Percentiles rank a stretch among this genome's conserved stretches.
phyloP scores from a whole-genome alignment of 208 protist genomes.

The Blastocrithidia nonstop region DNA sequence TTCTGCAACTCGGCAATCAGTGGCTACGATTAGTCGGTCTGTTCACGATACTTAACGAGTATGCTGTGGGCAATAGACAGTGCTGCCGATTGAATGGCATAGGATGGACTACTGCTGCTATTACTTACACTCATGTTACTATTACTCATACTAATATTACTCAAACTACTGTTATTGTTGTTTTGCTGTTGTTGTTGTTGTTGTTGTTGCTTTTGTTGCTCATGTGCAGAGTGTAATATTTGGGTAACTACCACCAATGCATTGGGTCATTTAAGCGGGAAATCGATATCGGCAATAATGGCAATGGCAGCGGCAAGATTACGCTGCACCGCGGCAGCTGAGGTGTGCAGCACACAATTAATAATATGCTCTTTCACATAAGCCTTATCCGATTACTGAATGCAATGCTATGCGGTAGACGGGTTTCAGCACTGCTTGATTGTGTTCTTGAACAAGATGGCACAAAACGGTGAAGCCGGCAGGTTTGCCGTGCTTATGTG shows the following conservation, averaged over 20 bases:
- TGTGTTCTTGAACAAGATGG: conserved; percentile 80
- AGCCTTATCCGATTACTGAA: conserved; percentile 55
- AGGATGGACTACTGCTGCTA: conserved; percentile 2
- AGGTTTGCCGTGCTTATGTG: conserved; percentile 13
- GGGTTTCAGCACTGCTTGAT: conserved; percentile 71
- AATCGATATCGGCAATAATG: conserved; percentile 84
- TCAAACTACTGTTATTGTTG: too few relatives aligned
- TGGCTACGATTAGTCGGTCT: conserved; percentile 32
- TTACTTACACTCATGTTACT: conserved; percentile 1
- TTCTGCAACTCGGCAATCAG: conserved; percentile 41
- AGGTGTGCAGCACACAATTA: conserved; percentile 27
- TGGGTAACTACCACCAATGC: conserved; percentile 60
- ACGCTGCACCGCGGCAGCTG: conserved; percentile 34
- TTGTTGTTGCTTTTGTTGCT: background rate
- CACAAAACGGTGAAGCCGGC: conserved; percentile 29
- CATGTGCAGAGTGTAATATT: conserved; percentile 8
- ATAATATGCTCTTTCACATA: conserved; percentile 39
- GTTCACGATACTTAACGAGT: conserved; percentile 75
- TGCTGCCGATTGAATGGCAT: conserved; percentile 29
- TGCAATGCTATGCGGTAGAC: conserved; percentile 54
- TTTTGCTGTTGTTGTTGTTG: background rate
- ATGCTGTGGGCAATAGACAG: conserved; percentile 82
- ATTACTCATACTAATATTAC: too few relatives aligned
- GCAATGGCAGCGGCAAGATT: conserved; percentile 84
- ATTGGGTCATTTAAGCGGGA: conserved; percentile 77